Evolutionary conservation across 2,329 filamentous ascomycete genomes (phyloP), one percentile per base, ranked within the genome.

Genomic region (Cordyceps cicadae): DNA sequence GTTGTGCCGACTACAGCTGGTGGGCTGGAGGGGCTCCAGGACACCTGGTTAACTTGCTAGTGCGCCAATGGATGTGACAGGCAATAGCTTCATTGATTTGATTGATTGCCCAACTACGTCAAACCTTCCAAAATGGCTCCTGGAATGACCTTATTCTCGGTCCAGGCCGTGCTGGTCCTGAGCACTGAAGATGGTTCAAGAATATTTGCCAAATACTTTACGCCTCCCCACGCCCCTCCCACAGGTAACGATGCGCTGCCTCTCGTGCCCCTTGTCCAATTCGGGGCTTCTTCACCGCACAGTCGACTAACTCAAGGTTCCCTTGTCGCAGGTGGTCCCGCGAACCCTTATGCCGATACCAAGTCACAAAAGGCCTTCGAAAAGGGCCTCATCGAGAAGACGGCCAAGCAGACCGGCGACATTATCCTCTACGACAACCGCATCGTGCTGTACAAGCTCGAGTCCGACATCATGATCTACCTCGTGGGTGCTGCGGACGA

Each of bases 351-450:
- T 76, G 81, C 90, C 62, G 91, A 90, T 62, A 77, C 94, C 60
- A 97, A 97, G 79, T 87, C 95, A 68, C 94, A 99, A 77, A 96
- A 95, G 75, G 84, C 89, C 2, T 99, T 99, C 71, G 94, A 99
- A 76, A 97, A 97, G 79, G 94, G 92, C 6, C 83, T 99, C 45
- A 79, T 97, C 63, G 88, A 96, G 70, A 97, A 99, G 83, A 97
- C 94, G 17, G 88, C 89, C 67, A 99, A 97, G 81, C 91, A 95
- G 78, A 92, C 86, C 15, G 91, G 89, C 68, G 94, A 97, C 77
- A 94, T 99, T 69, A 95, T 99, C 68, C 85, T 99, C 60, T 97
- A 97, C 77, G 94, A 99, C 77, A 95, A 95, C 78, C 86, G 91
- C 69, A 88, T 99, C 63, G 91, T 97, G 60, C 87, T 97, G 57